Conservation (phyloP, 23 red algal genomes). For the Gracilaria caudata region DNA sequence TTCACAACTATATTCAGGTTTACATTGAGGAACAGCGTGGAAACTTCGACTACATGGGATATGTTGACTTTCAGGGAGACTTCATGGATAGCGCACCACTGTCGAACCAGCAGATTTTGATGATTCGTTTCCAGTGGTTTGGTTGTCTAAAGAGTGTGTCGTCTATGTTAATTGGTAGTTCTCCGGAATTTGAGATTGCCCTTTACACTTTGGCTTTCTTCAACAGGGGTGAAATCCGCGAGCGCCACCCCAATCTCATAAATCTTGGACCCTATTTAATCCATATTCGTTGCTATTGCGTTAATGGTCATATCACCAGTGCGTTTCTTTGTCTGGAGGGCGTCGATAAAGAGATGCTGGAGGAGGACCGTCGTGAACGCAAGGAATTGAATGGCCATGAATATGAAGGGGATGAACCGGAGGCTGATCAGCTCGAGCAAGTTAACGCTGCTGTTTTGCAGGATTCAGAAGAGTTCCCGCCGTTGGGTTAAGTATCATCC, state of each 20-base stretch:
- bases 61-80: constrained; percentile 45
- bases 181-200: constrained; percentile 81
- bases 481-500: background rate
- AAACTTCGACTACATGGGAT: constrained; percentile 76
- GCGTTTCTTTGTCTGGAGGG: background rate
- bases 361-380: background rate
- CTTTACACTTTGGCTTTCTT: constrained; percentile 67
- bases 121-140: constrained; percentile 62
- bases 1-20: constrained; percentile 80
- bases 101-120: constrained; percentile 54
- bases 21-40: constrained; percentile 61
- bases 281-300: background rate
- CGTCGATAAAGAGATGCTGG: background rate
- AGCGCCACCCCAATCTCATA: too few species aligned
- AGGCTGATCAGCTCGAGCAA: constrained; percentile 8
- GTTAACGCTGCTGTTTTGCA: background rate
- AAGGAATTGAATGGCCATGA: background rate
- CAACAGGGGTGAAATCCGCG: background rate
- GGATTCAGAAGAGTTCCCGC: constrained; percentile 12
- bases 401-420: background rate
- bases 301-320: background rate
- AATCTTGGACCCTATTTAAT: background rate
- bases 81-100: constrained; percentile 6
- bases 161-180: constrained; percentile 69
- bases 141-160: constrained; percentile 41